A percentile compares a stretch with the other conserved stretches of the same genome.
Evolutionary conservation across 257 asterid genomes (phyloP).

Genomic region (Coffea eugenioides): DNA sequence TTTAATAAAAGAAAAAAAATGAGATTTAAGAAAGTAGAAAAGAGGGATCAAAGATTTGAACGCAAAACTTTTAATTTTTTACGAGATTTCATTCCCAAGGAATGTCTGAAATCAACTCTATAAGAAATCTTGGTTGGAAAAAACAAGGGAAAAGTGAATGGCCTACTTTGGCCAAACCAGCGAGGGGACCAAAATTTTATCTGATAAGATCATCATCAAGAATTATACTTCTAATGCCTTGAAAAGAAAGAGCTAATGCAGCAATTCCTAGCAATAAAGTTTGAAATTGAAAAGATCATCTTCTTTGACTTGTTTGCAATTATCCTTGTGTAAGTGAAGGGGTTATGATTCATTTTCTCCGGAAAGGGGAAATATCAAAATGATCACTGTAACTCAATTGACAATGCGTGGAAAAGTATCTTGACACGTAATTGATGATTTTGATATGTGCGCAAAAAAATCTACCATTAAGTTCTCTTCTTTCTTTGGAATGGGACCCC

Average conservation of each 20-base stretch:
- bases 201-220: too few relatives aligned
- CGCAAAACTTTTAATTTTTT: too few relatives aligned
- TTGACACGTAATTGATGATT: background rate
- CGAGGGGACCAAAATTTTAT: too few relatives aligned
- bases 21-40: too few relatives aligned
- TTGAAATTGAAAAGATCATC: background rate
- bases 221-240: background rate
- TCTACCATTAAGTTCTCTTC: background rate
- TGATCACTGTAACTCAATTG: background rate
- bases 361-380: background rate
- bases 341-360: background rate
- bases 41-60: too few relatives aligned
- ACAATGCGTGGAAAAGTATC: background rate
- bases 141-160: background rate
- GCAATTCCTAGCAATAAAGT: background rate
- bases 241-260: background rate
- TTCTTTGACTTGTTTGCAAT: background rate
- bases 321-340: conserved; percentile 3
- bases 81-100: too few relatives aligned
- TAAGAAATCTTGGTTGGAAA: too few relatives aligned
- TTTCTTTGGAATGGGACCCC: background rate
- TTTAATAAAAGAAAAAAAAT: too few relatives aligned
- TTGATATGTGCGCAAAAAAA: background rate
- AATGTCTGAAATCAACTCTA: too few relatives aligned
- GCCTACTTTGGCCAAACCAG: too few relatives aligned